These are phyloP conservation scores for Cnidoscolus chayamansa DNA, from an alignment of 441 rosid genomes.

Conservation along the genomic window DNA sequence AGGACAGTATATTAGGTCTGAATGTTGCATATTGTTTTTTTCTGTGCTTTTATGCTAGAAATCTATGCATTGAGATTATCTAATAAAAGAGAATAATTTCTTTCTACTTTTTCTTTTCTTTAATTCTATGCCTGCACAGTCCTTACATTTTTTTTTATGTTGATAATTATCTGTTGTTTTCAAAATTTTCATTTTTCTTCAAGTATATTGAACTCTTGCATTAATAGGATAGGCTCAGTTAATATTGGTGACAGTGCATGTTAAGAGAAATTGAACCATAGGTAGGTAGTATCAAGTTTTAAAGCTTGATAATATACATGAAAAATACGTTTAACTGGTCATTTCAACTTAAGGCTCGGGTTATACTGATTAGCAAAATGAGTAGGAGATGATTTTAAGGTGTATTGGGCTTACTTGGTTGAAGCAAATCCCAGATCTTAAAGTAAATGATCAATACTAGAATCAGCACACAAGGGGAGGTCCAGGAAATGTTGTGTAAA, in stretches of 20 bases:
- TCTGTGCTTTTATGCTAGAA: not conserved
- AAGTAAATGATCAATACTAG: not conserved
- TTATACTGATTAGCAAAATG: not conserved
- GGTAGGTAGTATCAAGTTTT: not conserved
- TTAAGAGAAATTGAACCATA: not conserved
- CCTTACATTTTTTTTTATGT: not conserved
- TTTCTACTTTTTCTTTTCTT: not conserved
- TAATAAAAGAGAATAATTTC: not conserved
- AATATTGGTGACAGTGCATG: not conserved
- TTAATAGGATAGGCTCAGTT: not conserved
- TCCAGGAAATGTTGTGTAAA: not conserved
- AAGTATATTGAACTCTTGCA: not conserved
- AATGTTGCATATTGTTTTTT: not conserved
- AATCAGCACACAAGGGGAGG: not conserved
- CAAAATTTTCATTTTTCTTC: constrained; percentile 2
- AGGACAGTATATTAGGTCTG: not conserved
- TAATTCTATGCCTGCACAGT: not conserved
- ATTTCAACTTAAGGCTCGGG: not conserved
- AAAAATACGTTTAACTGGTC: not conserved
- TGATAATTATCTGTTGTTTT: not conserved
- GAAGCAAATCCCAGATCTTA: not conserved
- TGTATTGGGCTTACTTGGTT: too few relatives aligned
- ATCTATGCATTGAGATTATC: not conserved
- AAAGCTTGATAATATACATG: not conserved
- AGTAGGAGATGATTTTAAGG: not conserved